These are phyloP conservation scores for Apiotrichum brassicae DNA, from an alignment of 1,284 basidiomycete species.

Conservation along the genomic window DNA sequence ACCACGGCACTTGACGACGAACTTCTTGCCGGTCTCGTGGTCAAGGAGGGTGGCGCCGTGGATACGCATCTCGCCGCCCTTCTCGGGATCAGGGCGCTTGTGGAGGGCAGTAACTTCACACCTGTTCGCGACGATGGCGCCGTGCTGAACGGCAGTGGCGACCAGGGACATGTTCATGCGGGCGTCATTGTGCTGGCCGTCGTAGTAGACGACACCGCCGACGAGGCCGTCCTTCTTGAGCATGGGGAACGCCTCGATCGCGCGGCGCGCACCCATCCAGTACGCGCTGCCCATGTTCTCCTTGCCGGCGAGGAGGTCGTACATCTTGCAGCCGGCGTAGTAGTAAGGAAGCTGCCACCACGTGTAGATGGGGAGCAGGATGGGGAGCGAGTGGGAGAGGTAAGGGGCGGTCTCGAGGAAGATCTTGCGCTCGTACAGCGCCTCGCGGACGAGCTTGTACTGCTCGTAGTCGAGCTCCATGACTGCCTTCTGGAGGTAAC, in stretches of 20 bases:
- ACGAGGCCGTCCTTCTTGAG: conserved; percentile 87
- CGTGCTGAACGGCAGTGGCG: conserved; percentile 90
- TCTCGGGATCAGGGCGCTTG: conserved; percentile 54
- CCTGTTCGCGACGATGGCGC: conserved; percentile 85
- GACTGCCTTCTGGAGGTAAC: conserved; percentile 94
- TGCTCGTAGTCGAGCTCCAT: conserved; percentile 92
- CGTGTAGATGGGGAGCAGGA: conserved; percentile 50
- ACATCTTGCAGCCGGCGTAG: conserved; percentile 91
- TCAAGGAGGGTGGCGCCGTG: conserved; percentile 75
- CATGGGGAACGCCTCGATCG: conserved; percentile 93
- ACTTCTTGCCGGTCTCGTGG: conserved; percentile 67
- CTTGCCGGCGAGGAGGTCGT: conserved; percentile 88
- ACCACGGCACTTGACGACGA: conserved; percentile 79
- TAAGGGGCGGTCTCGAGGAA: conserved; percentile 96
- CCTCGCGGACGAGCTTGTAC: conserved; percentile 92
- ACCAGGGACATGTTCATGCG: conserved; percentile 94
- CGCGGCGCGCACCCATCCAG: conserved; percentile 87
- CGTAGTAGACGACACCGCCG: conserved; percentile 94
- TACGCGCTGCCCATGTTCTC: conserved; percentile 97
- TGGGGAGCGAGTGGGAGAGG: conserved; percentile 78
- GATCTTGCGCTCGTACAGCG: conserved; percentile 83
- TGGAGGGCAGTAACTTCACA: conserved; percentile 74
- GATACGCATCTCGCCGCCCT: conserved; percentile 56
- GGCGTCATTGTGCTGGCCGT: conserved; percentile 97
- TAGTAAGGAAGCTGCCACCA: conserved; percentile 98